Base-by-base conservation (phyloP, 129 eudicot species). In the Flaveria ramosissima region DNA sequence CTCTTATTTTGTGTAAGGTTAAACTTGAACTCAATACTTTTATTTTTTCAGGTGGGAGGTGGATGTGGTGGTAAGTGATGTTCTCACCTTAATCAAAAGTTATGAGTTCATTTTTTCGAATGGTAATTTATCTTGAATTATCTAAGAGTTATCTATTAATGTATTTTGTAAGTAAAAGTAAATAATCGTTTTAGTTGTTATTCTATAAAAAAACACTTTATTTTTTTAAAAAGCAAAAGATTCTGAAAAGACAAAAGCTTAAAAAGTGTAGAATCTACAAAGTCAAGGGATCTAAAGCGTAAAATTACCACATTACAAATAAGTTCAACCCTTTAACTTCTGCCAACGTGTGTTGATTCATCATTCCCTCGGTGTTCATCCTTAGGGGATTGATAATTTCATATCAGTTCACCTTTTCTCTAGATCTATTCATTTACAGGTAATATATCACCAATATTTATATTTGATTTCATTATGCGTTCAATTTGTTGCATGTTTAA, bases 391-490 rank as follows among this genome's bases (percentile, higher is more conserved):
- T 23, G 3, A 6, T 11, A 21, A 9, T 13, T 46, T 13, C 39
- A 56, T 16, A 9, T 26, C 48, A 13, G 7, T 15, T 42, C 61
- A 9, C 60, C 16, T 77, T 68, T 77, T 24, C 75, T 77, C 75
- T 55, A 39, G 60, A 68, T 77, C 81, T 68, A n/a, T 68, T 45
- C 8, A 0, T 41, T 53, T 51, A 21, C 69, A 53, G 75, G 81
- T 77, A 26, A 55, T 20, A 5, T 17, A n/a, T 64, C 72, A 64
- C 17, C 43, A 43, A 48, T 16, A 30, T 65, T 12, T 21, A 46
- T 1, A 63, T 27, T 26, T 47, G 2, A 30, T 20, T 30, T 4
- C 65, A 23, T 75, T 47, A 62, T 61, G 30, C 36, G 20, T 45
- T n/a, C 47, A 47, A 75, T 45, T n/a, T 9, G 4, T 42, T 16